Conservation (phyloP, 345 rosid species). For the Brassica incana region DNA sequence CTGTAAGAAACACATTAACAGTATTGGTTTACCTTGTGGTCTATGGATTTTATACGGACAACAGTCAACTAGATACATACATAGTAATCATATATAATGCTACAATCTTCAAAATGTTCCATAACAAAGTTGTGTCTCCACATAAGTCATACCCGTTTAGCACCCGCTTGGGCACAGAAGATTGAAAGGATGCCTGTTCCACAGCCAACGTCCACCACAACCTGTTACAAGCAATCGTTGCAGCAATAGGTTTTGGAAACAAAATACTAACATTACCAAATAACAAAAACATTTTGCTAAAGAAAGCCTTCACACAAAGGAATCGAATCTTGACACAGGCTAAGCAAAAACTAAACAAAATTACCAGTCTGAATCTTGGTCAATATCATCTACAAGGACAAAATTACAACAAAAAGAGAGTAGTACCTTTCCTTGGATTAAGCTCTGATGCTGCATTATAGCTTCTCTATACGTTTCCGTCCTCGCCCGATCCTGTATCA, state of each 20-base stretch:
- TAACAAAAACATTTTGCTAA: neutral
- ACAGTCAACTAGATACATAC: neutral
- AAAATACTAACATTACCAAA: neutral
- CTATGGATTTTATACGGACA: constrained; percentile 1
- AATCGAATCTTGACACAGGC: constrained; percentile 2
- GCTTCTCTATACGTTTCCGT: constrained; percentile 84
- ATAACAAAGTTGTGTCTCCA: neutral
- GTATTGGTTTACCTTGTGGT: constrained; percentile 6
- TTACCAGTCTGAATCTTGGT: neutral
- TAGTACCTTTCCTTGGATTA: constrained; percentile 86
- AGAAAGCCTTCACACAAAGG: neutral
- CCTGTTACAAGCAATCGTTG: constrained; percentile 50
- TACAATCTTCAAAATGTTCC: neutral
- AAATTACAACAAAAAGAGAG: constrained; percentile 8
- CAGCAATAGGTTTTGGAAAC: constrained; percentile 18
- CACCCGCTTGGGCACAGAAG: constrained; percentile 99
- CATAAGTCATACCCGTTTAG: constrained; percentile 67
- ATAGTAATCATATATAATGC: neutral
- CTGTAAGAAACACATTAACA: constrained; percentile 14
- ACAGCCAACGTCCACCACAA: constrained; percentile 98
- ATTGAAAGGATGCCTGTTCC: constrained; percentile 98
- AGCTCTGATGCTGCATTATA: constrained; percentile 79
- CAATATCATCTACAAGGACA: neutral
- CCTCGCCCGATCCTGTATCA: constrained; percentile 70
- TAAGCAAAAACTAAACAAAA: constrained; percentile 3